Evolutionary conservation across 2,329 filamentous ascomycete genomes (phyloP), one percentile per base, ranked within the genome.

Genomic region (Fusarium torulosum): DNA sequence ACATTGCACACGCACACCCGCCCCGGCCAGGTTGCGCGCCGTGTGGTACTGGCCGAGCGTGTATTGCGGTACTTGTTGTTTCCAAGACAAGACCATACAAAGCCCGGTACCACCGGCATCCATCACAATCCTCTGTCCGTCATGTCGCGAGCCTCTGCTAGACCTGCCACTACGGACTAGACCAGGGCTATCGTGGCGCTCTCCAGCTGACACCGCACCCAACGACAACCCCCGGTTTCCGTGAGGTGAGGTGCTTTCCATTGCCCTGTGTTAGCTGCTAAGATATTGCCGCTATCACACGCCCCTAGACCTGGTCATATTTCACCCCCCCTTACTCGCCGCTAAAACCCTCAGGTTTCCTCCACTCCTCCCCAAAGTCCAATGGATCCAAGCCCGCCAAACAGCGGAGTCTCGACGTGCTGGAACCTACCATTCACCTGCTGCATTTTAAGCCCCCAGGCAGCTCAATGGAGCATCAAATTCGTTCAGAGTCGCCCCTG

Each of bases 151-250:
- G 66, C 65, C 56, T 66, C 53, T 69, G 33, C 52, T 69, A 57
- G 55, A 66, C 60, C 56, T 67, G 52, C 69, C 40, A 40, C 25
- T 46, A 45, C 20, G 41, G 44, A 63, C 60, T 71, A 69, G 67
- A 63, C 71, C 61, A 71, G 70, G 72, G 71, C 66, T 58, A 57
- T 69, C 63, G 72, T 74, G 72, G 72, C 72, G 72, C 67, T 54
- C 53, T 71, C 70, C 71, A 74, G 72, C 72, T 74, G 72, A 74
- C 71, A 72, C 68, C 59, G 52, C 60, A 66, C 63, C 52, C 62
- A 67, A 59, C 54, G 65, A 67, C 54, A 23, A 68, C 64, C 65
- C 42, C 65, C 41, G 50, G 65, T 57, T 68, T 66, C 42, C 58
- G 56, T 61, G 57, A 59, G 49, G 64, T 67, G 64, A 66, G 66